A percentile compares a stretch with the other conserved stretches of the same genome.
phyloP scores from a whole-genome alignment of 768 basidiomycete species.

The Mycena chlorophos region DNA sequence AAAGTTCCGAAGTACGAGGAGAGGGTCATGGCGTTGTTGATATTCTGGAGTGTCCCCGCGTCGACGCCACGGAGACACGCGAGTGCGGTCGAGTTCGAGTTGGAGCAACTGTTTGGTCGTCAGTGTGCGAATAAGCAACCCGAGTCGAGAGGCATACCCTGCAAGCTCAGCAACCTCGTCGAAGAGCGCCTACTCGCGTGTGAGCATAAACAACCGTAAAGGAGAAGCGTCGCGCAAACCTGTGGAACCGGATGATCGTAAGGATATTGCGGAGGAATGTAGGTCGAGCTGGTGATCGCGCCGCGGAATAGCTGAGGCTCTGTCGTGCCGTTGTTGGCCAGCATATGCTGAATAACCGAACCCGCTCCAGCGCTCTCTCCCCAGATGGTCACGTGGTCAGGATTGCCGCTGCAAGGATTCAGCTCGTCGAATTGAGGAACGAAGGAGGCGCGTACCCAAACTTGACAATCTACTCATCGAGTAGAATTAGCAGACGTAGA shows the following conservation, averaged over 20 bases:
- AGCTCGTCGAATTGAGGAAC: neutral
- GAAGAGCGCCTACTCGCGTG: neutral
- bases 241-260: constrained; percentile 28
- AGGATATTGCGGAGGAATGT: constrained; percentile 29
- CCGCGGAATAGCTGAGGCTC: constrained; percentile 27
- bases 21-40: constrained; percentile 20
- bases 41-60: constrained; percentile 19
- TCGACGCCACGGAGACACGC: constrained; percentile 31
- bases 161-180: constrained; percentile 20
- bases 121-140: neutral
- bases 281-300: constrained; percentile 30
- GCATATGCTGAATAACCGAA: constrained; percentile 33
- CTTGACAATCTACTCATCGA: neutral
- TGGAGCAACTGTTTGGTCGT: neutral
- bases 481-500: constrained; percentile 26
- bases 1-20: constrained; percentile 27
- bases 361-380: constrained; percentile 26
- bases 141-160: neutral
- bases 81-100: constrained; percentile 19
- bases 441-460: neutral
- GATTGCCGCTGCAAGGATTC: constrained; percentile 36
- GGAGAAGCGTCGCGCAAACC: constrained; percentile 4
- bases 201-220: neutral
- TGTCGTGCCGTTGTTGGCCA: constrained; percentile 32
- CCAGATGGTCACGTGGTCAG: constrained; percentile 30